A percentile compares a stretch with the other conserved stretches of the same genome.
phyloP scores from a whole-genome alignment of 2,329 filamentous ascomycete species.

The Triangularia setosa region DNA sequence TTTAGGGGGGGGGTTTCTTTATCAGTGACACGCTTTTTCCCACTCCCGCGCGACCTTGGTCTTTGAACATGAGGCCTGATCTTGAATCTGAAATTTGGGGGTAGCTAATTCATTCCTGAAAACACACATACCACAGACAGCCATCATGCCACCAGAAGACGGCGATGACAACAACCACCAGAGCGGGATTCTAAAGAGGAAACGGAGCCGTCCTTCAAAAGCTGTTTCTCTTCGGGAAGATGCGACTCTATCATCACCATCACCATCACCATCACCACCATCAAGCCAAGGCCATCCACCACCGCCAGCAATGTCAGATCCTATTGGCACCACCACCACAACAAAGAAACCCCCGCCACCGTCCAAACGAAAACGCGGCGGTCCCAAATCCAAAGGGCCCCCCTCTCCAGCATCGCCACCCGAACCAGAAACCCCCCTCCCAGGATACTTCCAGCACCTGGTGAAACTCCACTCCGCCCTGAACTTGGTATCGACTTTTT shows the following conservation, averaged over 20 bases:
- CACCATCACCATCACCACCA: not conserved
- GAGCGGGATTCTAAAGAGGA: not conserved
- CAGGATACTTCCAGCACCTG: conserved; percentile 5
- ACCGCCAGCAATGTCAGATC: not conserved
- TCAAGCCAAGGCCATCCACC: not conserved
- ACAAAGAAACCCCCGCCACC: not conserved
- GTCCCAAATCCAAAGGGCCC: not conserved
- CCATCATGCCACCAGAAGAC: not conserved
- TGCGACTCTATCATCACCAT: not conserved
- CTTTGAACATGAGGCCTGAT: not conserved
- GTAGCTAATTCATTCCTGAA: too few species aligned
- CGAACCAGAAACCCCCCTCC: not conserved
- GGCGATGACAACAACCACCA: not conserved
- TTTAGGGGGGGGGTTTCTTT: not conserved
- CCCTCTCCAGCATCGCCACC: not conserved
- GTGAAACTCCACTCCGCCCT: conserved; percentile 70
- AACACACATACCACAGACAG: too few species aligned
- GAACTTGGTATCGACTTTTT: conserved; percentile 93
- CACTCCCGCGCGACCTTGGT: conserved; percentile 3
- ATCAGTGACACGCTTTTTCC: conserved; percentile 7
- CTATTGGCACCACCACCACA: too few species aligned
- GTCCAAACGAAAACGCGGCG: not conserved
- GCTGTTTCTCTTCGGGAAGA: not conserved
- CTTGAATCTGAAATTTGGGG: not conserved
- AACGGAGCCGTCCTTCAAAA: not conserved